Base-by-base conservation (phyloP, 495 filamentous ascomycete genomes). In the Cetradonia linearis region DNA sequence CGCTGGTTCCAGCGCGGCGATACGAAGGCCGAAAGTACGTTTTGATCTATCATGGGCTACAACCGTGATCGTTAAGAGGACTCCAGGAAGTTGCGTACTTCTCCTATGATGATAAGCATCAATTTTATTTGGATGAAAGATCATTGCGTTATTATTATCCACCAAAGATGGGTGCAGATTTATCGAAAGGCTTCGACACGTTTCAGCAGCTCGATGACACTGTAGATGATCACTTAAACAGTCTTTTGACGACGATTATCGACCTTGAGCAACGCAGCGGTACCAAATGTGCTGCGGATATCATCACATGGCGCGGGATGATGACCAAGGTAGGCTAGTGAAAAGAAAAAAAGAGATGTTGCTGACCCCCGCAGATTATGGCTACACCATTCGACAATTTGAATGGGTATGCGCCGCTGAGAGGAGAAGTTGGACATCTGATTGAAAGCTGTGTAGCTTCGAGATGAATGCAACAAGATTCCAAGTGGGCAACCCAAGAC, bases 271-370 rank as follows among this genome's bases (percentile, higher is more conserved):
- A 81, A 66, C 76, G 82, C 58, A 82, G 78, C 7, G 79, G 78
- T 11, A 80, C 81, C 66, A 83, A 75, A 67, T 84, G 84, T 37
- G 82, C 88, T 47, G 84, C 85, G 10, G 86, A 96, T 62, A 69
- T 99, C 48, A 80, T 97, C 50, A 96, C 92, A 0, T 99, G 92
- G 92, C 76, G 93, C 66, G 93, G 93, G 25, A 96, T 99, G 89
- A 89, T 99, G 87, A 97, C 93, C 59, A 99, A 96, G 79, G 88
- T 88, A 65, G 42, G 72, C 13, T 46, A 27, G 5, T 33, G 7
- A n/a, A 18, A 11, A 13, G 20, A 10, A 23, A 13, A 46, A 25
- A 4, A 46, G 20, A 46, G 20, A 8, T 18, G 7, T 52, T 5
- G 52, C 10, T 47, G 33, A 14, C 11, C 18, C 25, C 30, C 20